Evolutionary conservation across 2,329 filamentous ascomycete genomes (phyloP).

Genomic region (Myriosclerotinia duriaeana): DNA sequence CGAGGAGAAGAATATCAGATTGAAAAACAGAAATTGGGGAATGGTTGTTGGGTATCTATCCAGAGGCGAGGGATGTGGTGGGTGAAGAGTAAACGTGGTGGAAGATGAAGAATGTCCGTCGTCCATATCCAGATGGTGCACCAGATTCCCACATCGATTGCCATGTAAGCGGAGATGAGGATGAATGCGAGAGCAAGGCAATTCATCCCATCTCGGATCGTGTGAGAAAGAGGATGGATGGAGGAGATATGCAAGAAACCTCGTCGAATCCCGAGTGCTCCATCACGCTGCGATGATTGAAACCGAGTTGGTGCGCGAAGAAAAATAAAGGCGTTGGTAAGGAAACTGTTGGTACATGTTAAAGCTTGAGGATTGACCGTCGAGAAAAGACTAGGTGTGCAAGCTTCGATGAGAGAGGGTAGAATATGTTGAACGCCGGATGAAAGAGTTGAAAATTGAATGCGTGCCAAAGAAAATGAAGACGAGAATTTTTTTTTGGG

Average conservation of each 20-base stretch:
- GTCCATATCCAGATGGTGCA: not conserved
- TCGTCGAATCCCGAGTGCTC: conserved; percentile 1
- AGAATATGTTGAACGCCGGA: conserved; percentile 10
- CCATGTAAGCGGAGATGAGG: not conserved
- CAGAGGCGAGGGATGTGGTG: not conserved
- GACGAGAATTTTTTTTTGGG: not conserved
- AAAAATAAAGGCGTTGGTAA: conserved; percentile 5
- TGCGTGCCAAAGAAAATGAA: conserved; percentile 8
- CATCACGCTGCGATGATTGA: not conserved
- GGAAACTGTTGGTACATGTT: conserved; percentile 10
- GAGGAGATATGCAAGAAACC: not conserved
- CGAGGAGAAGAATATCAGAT: not conserved
- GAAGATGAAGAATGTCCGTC: not conserved
- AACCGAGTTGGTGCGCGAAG: not conserved
- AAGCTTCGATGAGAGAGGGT: not conserved
- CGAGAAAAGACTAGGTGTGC: not conserved
- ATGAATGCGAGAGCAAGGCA: not conserved
- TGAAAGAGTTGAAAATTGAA: conserved; percentile 9
- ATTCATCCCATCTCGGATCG: not conserved
- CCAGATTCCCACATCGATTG: too few species aligned
- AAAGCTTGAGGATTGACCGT: not conserved
- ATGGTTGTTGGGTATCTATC: not conserved
- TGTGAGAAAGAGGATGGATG: not conserved
- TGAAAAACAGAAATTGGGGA: not conserved
- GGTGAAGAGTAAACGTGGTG: not conserved